Evolutionary conservation across 768 basidiomycete genomes (phyloP), one percentile per base, ranked within the genome.

Genomic region (Cyclocybe aegerita): DNA sequence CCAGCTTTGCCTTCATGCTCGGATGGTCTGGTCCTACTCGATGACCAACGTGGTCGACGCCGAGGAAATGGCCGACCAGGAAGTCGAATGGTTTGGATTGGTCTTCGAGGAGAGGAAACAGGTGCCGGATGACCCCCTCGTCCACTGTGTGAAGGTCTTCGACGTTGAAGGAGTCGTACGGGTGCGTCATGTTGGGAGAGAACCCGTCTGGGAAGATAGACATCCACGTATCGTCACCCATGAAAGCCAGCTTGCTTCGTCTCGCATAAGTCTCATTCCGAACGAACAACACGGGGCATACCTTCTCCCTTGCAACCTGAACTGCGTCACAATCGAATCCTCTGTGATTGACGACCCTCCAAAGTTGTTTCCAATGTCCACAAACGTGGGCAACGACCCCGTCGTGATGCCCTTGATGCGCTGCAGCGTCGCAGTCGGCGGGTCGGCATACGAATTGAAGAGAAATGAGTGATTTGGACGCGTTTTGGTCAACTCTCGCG

Each of bases 161-260:
- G 52, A 99, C 97, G 66, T 98, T 94, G 78, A 99, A 98, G 0
- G 94, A 97, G 67, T 97, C 95, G 64, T 84, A 98, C 0, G 95
- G 87, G 62, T 83, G 88, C 1, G 87, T 77, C 75, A 89, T 83
- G 60, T 90, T 85, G 10, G 73, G 66, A 29, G 79, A 74, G 57
- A 98, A 93, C 4, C 82, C 71, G 46, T 79, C 71, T 0, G 95
- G 92, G 62, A 94, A 99, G 9, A 95, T 80, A 1, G 85, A 80
- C 68, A 89, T 81, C 97, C 97, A 99, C 0, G 97, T 99, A 65
- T 98, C 93, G 61, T 98, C 96, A 0, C 97, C 96, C 85, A 92
- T 92, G 65, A 98, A 88, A 1, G 88, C 91, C 45, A 91, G 70
- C 80, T 89, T 73, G 62, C 62, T 60, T 69, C 49, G 48, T 29